Evolutionary conservation across 1,284 basidiomycete genomes (phyloP), one percentile per base, ranked within the genome.

Genomic region (Rhodotorula sp.): DNA sequence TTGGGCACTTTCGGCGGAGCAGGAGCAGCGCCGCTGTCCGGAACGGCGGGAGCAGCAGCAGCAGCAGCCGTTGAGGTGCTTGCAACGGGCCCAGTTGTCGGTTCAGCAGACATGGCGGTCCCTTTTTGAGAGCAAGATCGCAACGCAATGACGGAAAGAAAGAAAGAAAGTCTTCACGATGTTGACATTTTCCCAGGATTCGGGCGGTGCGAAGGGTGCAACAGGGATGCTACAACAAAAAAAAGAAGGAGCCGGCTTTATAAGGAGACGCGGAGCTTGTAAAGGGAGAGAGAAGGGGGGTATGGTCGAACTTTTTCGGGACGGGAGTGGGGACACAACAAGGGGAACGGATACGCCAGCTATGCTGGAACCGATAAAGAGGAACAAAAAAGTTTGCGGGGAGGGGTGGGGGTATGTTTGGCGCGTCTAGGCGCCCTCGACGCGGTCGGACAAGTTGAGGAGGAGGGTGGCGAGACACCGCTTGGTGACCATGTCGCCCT

Each of bases 401-500:
- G 26, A 29, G 52, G 52, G 52, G 21, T 14, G n/a, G 14, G 57
- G 57, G 31, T 20, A 58, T 39, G 31, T 39, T 12, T 39, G 34
- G 16, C 31, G 31, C 54, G n/a, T 56, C 21, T 39, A 39, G 34
- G 31, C 57, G 57, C 34, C 57, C 71, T 84, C 83, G 58, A 80
- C 80, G 52, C 83, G 81, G 73, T 85, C 84, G 68, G 83, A 83
- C 62, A 99, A 87, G 82, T 99, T 98, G 82, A 92, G 90, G 75
- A 99, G 87, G 57, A 99, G 86, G 39, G 94, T 98, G 47, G 93
- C 93, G 73, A 99, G 86, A 83, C 96, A 99, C 31, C 75, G 62
- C 84, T 96, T 96, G 49, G 93, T 96, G 75, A 96, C 93, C 88
- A 95, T 91, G 80, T 97, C 94, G 64, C 93, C 93, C 89, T 93